A percentile compares a stretch with the other conserved stretches of the same genome.
phyloP scores from a whole-genome alignment of 306 rosid genomes.

The Boehmeria nivea region DNA sequence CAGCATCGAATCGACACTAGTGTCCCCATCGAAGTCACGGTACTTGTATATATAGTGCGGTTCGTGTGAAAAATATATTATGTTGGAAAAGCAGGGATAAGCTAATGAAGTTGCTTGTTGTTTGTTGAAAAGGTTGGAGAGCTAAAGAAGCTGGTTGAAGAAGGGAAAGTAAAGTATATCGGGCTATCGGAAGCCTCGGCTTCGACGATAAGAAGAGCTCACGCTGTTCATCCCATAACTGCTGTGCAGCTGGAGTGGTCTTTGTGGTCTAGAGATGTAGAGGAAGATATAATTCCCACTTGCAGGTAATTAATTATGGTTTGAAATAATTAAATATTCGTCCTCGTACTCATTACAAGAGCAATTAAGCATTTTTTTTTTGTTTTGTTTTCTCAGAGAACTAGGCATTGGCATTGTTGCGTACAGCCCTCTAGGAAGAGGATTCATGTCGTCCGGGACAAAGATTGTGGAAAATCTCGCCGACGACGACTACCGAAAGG shows the following conservation, averaged over 20 bases:
- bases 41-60: too few relatives aligned
- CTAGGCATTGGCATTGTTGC: conserved; percentile 64
- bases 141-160: conserved; percentile 57
- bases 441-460: conserved; percentile 53
- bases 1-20: conserved; percentile 59
- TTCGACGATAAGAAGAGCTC: conserved; percentile 74
- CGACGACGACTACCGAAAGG: conserved; percentile 40
- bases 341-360: too few relatives aligned
- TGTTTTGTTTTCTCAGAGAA: conserved; percentile 30
- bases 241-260: conserved; percentile 75
- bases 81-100: too few relatives aligned
- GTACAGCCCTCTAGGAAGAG: conserved; percentile 62
- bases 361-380: not conserved
- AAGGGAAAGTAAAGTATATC: conserved; percentile 61
- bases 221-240: conserved; percentile 70
- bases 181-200: conserved; percentile 73
- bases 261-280: conserved; percentile 60
- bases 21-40: conserved; percentile 76
- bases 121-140: conserved; percentile 48
- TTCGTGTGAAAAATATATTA: not conserved
- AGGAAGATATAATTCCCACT: conserved; percentile 61
- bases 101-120: too few relatives aligned
- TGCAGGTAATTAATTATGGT: conserved; percentile 38
- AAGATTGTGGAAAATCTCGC: conserved; percentile 30
- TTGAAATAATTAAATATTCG: too few relatives aligned